phyloP scores from a whole-genome alignment of 805 yeast species.

The Candida wancherniae region DNA sequence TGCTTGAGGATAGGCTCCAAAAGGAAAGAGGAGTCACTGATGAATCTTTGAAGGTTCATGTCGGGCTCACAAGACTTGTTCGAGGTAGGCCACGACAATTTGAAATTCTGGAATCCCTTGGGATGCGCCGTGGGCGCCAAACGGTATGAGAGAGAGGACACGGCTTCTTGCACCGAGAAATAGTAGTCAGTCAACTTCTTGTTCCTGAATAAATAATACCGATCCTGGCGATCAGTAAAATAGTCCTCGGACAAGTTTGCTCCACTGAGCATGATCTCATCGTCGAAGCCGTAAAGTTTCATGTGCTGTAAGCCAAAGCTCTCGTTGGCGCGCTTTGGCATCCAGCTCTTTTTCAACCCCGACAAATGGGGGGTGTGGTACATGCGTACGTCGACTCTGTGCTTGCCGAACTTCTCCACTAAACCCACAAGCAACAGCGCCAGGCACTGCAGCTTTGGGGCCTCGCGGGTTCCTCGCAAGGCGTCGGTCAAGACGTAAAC shows the following conservation, averaged over 20 bases:
- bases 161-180: constrained; percentile 59
- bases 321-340: constrained; percentile 86
- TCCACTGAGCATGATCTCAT: constrained; percentile 82
- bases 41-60: constrained; percentile 45
- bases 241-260: constrained; percentile 91
- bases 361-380: constrained; percentile 85
- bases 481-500: constrained; percentile 81
- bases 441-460: constrained; percentile 64
- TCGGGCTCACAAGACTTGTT: constrained; percentile 68
- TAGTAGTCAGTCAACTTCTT: constrained; percentile 64
- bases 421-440: constrained; percentile 70
- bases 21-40: constrained; percentile 50
- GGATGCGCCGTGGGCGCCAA: constrained; percentile 41
- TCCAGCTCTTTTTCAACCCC: constrained; percentile 57
- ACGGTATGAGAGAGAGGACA: constrained; percentile 68
- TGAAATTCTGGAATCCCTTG: constrained; percentile 41
- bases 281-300: constrained; percentile 94
- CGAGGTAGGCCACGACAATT: constrained; percentile 67
- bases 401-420: constrained; percentile 56
- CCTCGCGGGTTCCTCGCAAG: constrained; percentile 87
- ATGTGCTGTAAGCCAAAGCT: constrained; percentile 93
- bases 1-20: constrained; percentile 58
- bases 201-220: constrained; percentile 73
- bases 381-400: constrained; percentile 72
- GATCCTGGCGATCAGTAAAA: constrained; percentile 90